Evolutionary conservation across 306 rosid genomes (phyloP), one percentile per base, ranked within the genome.

Genomic region (Vigna hirtella): DNA sequence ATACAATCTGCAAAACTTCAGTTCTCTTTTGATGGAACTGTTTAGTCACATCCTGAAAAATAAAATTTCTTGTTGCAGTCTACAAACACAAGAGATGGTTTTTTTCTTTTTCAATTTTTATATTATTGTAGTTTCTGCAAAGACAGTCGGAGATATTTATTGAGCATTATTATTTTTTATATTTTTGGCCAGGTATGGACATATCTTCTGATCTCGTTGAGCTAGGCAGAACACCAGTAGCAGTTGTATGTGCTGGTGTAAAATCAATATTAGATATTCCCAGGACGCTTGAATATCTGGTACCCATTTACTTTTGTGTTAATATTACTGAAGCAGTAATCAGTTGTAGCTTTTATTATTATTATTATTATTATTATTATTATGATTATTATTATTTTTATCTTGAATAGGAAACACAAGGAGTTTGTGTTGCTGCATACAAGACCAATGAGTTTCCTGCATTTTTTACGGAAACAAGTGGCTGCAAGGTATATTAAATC

Each of bases 121-220:
- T 59, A 1, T 66, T 52, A 51, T 32, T 14, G 80, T 38, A 28
- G 17, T 68, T 55, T 73, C 55, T 72, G 42, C 32, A 70, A 66
- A 52, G 26, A n/a, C 0, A 42, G 22, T 66, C 59, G 61, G 30
- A 58, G 52, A 61, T 55, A 55, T 72, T 66, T 55, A 45, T 78
- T 51, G 32, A 67, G 64, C 66, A 48, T 78, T 36, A 18, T 63
- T 62, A 40, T 76, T 77, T 66, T 38, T 76, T 13, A 47, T 74
- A 73, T 70, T 73, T 68, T 52, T 84, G 49, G 66, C 83, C 86
- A 94, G 98, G 94, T 30, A 82, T 94, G 93, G 98, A 94, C 81
- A 80, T 92, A 83, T 94, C 98, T 66, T 94, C 97, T 53, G 98
- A 94, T 85, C 97, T 94, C 69, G 92, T 93, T 14, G 97, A 92